Base-by-base conservation (phyloP, 106 monocot species). In the Phalaenopsis aphrodite region DNA sequence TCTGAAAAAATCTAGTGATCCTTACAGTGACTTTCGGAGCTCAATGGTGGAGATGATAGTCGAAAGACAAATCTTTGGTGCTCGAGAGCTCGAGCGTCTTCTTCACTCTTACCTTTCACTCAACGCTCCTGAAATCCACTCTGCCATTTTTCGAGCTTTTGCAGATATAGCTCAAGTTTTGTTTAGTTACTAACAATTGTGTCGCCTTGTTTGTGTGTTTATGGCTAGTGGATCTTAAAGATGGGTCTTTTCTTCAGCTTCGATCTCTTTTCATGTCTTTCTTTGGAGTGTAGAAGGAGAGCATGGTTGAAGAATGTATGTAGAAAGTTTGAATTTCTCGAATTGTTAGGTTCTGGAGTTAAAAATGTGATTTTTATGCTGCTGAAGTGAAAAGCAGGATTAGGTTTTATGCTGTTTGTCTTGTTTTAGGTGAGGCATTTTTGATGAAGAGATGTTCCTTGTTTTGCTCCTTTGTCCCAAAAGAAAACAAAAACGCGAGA, bases 41-140 rank as follows among this genome's bases (percentile, higher is more conserved):
- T 95, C 94, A 38, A 92, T 95, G 88, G 47, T 83, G 48, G 94
- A 95, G 85, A 95, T 95, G 94, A 90, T 95, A 21, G 68, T 88
- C 78, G 84, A 83, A 72, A 83, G 82, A 45, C 77, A 64, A 65
- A 85, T 80, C 37, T 72, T 81, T 30, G 75, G 58, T 16, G 76
- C 58, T 10, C 15, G 30, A 39, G 86, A 88, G 2, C 49, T 87
- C 75, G 80, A 86, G 24, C 47, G 55, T 0, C 88, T 91, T 18
- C 86, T 91, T 49, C 47, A 41, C 9, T 69, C 58, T 38, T 91
- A 91, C 75, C 86, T 91, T 5, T 37, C 55, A 1, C 69, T 91
- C 30, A 91, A 91, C 73, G 77, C 77, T 9, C 78, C 72, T 41
- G 43, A 72, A 56, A 82, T 83, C 41, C 88, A 91, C 21, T 57